Evolutionary conservation across 495 filamentous ascomycete genomes (phyloP), one percentile per base, ranked within the genome.

Genomic region (Halenospora varia): DNA sequence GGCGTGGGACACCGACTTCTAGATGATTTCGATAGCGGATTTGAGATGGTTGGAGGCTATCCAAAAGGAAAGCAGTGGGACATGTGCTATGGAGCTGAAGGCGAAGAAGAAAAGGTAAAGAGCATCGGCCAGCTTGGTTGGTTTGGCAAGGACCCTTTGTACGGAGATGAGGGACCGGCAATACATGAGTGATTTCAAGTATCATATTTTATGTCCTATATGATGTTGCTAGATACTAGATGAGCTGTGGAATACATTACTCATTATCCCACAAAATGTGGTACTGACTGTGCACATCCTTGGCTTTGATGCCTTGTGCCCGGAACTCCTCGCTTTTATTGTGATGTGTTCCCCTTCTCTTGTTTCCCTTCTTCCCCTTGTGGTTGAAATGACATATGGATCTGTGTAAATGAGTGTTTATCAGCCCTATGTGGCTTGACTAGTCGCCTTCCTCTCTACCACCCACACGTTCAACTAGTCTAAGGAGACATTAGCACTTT

Each of bases 381-480:
- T 10, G 8, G 18, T 17, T 15, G 25, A n/a, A 24, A 51, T 35
- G 49, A 17, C 25, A 8, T 4, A 35, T 18, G 24, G 18, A n/a
- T 10, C 25, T 50, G 19, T 13, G n/a, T 10, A 51, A 19, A 20
- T 18, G 2, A 52, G 49, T 35, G 55, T 29, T 19, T 25, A 35
- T 35, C n/a, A n/a, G n/a, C n/a, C n/a, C n/a, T n/a, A n/a, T n/a
- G n/a, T n/a, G 35, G 35, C 41, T 18, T 15, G n/a, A 9, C 24
- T 44, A 64, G 18, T 61, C 62, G 18, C 57, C 59, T 25, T 79
- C 77, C 48, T 82, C 79, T 53, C 77, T 72, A 22, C 78, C 75
- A 61, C 79, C 79, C 22, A 92, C 82, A 64, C 87, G 83, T 61
- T 90, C 85, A 35, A 92, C 87, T 60, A 91, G 76, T 66, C 81